A percentile compares a stretch with the other conserved stretches of the same genome.
These are phyloP conservation scores for Rhodotorula diobovata DNA, from an alignment of 768 basidiomycete genomes.

Conservation along the genomic window DNA sequence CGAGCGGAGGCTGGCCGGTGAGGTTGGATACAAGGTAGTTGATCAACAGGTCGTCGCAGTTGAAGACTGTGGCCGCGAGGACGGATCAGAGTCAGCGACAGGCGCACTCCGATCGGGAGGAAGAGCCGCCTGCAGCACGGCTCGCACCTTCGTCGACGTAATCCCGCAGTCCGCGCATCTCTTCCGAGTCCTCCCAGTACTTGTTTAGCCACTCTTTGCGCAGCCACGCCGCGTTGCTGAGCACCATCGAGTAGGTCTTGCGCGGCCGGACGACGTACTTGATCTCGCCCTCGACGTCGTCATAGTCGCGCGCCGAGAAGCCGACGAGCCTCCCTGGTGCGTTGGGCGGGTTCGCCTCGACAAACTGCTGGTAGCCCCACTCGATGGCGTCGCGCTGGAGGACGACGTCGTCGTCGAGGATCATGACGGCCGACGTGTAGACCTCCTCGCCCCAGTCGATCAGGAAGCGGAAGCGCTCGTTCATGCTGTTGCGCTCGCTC, in stretches of 20 bases:
- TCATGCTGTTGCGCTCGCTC: constrained; percentile 37
- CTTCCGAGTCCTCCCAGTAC: constrained; percentile 31
- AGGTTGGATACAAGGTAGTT: constrained; percentile 41
- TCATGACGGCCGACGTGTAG: constrained; percentile 32
- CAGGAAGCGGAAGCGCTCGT: constrained; percentile 36
- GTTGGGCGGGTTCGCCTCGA: constrained; percentile 5
- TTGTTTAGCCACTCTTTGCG: constrained; percentile 28
- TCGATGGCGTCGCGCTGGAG: constrained; percentile 29
- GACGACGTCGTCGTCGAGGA: constrained; percentile 41
- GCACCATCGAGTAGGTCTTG: constrained; percentile 33
- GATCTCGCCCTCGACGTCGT: constrained; percentile 7
- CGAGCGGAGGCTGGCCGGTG: constrained; percentile 32
- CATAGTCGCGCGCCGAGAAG: constrained; percentile 33
- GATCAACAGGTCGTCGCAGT: constrained; percentile 42
- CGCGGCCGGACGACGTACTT: constrained; percentile 23
- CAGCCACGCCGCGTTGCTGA: constrained; percentile 39
- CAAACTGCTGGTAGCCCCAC: constrained; percentile 37
- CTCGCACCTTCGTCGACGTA: constrained; percentile 37
- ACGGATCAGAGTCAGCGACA: background rate
- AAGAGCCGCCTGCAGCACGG: background rate
- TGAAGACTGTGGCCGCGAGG: constrained; percentile 24
- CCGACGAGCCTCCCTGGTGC: constrained; percentile 30
- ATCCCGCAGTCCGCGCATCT: constrained; percentile 20
- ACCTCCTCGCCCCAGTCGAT: constrained; percentile 28
- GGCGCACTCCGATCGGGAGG: background rate